These are phyloP conservation scores for Litchi chinensis DNA, from an alignment of 345 rosid genomes.

Conservation along the genomic window DNA sequence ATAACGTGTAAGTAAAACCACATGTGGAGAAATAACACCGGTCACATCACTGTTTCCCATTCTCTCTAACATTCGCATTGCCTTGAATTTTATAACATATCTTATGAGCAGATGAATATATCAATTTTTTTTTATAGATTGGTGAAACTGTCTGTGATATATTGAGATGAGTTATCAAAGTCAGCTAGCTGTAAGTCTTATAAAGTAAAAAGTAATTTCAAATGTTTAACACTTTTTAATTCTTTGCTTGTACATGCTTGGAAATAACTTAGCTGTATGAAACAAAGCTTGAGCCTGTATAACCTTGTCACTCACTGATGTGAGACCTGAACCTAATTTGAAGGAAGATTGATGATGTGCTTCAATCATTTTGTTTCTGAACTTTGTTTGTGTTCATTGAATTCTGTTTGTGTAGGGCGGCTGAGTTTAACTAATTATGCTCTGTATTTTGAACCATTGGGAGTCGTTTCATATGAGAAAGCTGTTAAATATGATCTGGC, in stretches of 20 bases:
- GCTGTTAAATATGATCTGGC: conserved; percentile 81
- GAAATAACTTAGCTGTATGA: not conserved
- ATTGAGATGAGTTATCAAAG: not conserved
- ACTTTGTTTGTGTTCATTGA: conserved; percentile 24
- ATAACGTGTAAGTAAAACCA: not conserved
- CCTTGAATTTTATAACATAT: not conserved
- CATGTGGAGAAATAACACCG: not conserved
- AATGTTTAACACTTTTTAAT: not conserved
- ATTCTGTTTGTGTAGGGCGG: conserved; percentile 62
- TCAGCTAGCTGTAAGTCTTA: not conserved
- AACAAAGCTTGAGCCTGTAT: not conserved
- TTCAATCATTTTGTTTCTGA: not conserved
- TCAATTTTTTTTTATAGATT: not conserved
- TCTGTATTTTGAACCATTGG: conserved; percentile 86
- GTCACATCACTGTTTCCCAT: not conserved
- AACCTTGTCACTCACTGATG: not conserved
- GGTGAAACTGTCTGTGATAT: conserved; percentile 6
- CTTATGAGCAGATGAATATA: not conserved
- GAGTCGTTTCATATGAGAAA: conserved; percentile 78
- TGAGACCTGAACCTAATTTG: conserved; percentile 12
- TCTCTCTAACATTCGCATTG: not conserved
- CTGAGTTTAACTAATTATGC: conserved; percentile 82
- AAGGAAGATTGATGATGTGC: conserved; percentile 8
- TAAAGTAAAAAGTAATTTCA: not conserved
- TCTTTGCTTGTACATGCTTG: not conserved